Conservation (phyloP, 495 filamentous ascomycete species). For the Choiromyces venosus region DNA sequence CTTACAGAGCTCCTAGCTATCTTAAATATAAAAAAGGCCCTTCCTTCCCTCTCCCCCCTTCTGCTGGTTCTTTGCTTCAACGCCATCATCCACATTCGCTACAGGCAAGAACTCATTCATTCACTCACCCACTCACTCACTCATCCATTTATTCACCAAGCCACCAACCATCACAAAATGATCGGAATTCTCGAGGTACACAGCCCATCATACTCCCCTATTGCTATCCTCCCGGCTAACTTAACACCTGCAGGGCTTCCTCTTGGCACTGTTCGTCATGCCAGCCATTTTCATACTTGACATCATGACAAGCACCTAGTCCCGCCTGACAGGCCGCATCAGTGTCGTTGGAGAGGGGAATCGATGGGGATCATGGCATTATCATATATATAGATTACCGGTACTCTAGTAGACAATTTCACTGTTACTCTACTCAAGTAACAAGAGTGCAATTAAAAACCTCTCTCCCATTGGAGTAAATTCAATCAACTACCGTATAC, state of each 20-base stretch:
- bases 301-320: neutral
- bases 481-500: neutral
- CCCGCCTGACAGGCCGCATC: neutral
- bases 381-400: too few species aligned
- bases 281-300: neutral
- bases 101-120: neutral
- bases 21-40: neutral
- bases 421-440: neutral
- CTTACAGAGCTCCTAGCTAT: neutral
- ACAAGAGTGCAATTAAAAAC: neutral
- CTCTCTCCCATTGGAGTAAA: neutral
- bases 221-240: neutral
- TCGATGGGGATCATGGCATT: neutral
- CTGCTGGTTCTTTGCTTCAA: neutral
- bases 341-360: neutral
- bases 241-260: neutral
- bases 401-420: neutral
- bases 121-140: neutral
- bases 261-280: neutral
- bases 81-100: neutral
- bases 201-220: neutral
- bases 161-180: neutral
- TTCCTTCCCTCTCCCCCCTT: neutral
- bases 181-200: neutral
- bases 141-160: neutral